These are phyloP conservation scores for Pseudonectria foliicola DNA, from an alignment of 2,329 filamentous ascomycete species.

Conservation along the genomic window DNA sequence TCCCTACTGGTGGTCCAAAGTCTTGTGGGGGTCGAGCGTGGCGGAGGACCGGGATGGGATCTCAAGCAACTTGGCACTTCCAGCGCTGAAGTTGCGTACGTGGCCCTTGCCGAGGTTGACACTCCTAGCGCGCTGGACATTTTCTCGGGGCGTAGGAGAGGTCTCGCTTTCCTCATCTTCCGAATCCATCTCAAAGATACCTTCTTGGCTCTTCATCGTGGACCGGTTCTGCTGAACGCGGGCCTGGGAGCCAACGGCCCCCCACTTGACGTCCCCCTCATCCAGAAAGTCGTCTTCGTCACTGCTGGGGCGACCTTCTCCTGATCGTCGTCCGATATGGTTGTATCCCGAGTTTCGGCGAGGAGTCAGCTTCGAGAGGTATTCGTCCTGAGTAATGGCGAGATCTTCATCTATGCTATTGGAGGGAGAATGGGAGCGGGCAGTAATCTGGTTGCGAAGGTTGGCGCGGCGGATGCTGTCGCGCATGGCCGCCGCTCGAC, in stretches of 20 bases:
- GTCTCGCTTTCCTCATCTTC: constrained; percentile 26
- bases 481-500: constrained; percentile 40
- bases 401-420: constrained; percentile 56
- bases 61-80: constrained; percentile 68
- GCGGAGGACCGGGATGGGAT: constrained; percentile 49
- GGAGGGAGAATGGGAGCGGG: constrained; percentile 34
- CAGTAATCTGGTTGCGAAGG: constrained; percentile 19
- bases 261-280: constrained; percentile 44
- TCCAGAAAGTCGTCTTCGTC: constrained; percentile 46
- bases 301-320: constrained; percentile 48
- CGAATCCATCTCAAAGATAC: constrained; percentile 37
- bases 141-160: constrained; percentile 23
- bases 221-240: constrained; percentile 52
- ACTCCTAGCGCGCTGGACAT: constrained; percentile 60
- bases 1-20: too few relatives aligned
- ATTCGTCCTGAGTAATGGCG: constrained; percentile 60
- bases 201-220: constrained; percentile 47
- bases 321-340: constrained; percentile 36
- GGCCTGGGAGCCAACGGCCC: constrained; percentile 39
- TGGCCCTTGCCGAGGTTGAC: constrained; percentile 61
- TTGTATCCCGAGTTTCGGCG: constrained; percentile 18
- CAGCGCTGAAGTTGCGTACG: constrained; percentile 65
- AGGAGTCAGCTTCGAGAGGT: constrained; percentile 47
- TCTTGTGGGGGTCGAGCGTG: too few relatives aligned
- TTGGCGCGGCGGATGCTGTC: constrained; percentile 29